Percentiles rank a stretch among this genome's conserved stretches.
These are phyloP conservation scores for Leccinum insolens DNA, from an alignment of 1,284 basidiomycete genomes.

Conservation along the genomic window DNA sequence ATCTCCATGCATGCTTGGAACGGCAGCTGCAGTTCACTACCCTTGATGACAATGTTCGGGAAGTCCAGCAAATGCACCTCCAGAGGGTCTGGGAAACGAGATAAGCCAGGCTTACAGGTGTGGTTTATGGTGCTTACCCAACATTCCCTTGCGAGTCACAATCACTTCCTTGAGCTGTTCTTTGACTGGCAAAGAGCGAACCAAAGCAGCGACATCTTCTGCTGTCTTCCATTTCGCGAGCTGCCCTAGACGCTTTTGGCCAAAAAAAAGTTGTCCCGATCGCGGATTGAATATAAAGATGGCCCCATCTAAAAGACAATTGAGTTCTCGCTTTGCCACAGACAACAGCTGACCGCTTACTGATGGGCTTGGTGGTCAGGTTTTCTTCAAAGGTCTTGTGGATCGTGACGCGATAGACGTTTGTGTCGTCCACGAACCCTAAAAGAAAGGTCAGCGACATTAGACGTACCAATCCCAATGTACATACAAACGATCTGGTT, in stretches of 20 bases:
- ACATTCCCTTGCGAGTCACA: conserved; percentile 99
- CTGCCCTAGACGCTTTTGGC: conserved; percentile 99
- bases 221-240: conserved; percentile 99
- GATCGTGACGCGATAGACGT: conserved; percentile 99
- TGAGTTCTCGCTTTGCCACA: conserved; percentile 3
- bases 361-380: conserved; percentile 99
- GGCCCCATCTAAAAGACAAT: conserved; percentile 71
- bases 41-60: conserved; percentile 99
- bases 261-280: conserved; percentile 96
- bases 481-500: conserved; percentile 96
- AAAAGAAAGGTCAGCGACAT: conserved; percentile 14
- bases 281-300: conserved; percentile 99
- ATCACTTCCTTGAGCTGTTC: conserved; percentile 99
- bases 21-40: conserved; percentile 95
- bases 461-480: conserved; percentile 1
- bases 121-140: conserved; percentile 54
- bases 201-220: conserved; percentile 98
- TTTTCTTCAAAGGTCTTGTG: conserved; percentile 99
- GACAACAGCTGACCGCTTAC: conserved; percentile 41
- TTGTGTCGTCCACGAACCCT: conserved; percentile 99
- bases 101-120: conserved; percentile 1
- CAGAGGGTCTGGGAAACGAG: conserved; percentile 70
- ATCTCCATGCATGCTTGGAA: conserved; percentile 99
- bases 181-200: conserved; percentile 96
- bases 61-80: conserved; percentile 99